Conservation (phyloP, 169 alveolate species). For the Plasmodium malariae region DNA sequence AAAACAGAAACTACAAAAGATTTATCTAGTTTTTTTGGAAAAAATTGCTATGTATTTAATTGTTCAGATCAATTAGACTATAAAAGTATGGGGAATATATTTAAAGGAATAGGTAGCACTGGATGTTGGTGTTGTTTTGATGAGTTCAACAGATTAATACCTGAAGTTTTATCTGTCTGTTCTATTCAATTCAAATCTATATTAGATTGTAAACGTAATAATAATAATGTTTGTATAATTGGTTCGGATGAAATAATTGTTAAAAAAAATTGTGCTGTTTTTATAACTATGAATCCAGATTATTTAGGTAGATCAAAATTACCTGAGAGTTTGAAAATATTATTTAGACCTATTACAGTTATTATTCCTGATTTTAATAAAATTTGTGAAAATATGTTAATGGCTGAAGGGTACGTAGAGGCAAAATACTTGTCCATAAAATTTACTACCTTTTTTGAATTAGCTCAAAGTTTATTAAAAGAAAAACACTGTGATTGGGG, state of each 20-base stretch:
- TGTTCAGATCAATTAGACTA: slow-evolving; percentile 97
- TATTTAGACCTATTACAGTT: slow-evolving; percentile 96
- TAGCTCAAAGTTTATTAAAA: slow-evolving; percentile 93
- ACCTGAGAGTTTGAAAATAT: slow-evolving; percentile 96
- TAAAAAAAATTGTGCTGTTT: slow-evolving; percentile 96
- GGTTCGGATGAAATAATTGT: slow-evolving; percentile 95
- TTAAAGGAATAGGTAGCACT: slow-evolving; percentile 96
- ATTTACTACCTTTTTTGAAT: slow-evolving; percentile 94
- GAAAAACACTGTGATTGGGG: slow-evolving; percentile 98
- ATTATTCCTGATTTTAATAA: slow-evolving; percentile 96
- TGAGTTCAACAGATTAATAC: slow-evolving; percentile 96
- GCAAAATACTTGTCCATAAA: slow-evolving; percentile 95
- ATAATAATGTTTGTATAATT: slow-evolving; percentile 90
- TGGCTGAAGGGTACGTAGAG: slow-evolving; percentile 98
- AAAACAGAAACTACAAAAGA: slow-evolving; percentile 97
- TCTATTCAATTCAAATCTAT: slow-evolving; percentile 96
- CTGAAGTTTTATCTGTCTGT: slow-evolving; percentile 97
- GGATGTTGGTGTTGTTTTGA: slow-evolving; percentile 99
- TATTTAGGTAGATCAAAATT: slow-evolving; percentile 96
- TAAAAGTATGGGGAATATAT: slow-evolving; percentile 96
- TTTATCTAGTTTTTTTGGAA: slow-evolving; percentile 96
- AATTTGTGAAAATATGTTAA: slow-evolving; percentile 96
- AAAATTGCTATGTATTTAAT: slow-evolving; percentile 96
- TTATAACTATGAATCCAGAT: slow-evolving; percentile 97
- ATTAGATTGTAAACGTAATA: slow-evolving; percentile 93